Evolutionary conservation across 208 protist species (phyloP).

Genomic region (Acanthamoeba sp.): DNA sequence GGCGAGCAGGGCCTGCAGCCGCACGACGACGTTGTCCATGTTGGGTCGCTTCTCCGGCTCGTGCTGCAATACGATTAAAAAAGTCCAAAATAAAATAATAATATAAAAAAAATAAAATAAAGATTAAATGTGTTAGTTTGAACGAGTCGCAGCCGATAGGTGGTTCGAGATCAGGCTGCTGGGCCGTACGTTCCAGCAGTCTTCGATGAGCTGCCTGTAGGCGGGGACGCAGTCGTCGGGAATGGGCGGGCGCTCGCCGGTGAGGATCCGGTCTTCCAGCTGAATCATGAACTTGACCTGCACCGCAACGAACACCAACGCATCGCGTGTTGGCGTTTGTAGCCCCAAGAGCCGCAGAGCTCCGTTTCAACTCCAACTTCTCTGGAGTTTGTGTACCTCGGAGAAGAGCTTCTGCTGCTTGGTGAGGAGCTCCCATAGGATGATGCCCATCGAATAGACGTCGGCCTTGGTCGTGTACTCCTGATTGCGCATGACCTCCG

Average conservation of each 20-base stretch:
- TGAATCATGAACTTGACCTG: constrained; percentile 68
- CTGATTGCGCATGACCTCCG: constrained; percentile 34
- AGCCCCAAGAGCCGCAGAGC: too few relatives aligned
- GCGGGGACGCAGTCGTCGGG: constrained; percentile 33
- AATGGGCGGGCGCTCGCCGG: constrained; percentile 49
- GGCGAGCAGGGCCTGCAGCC: not conserved
- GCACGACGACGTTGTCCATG: not conserved
- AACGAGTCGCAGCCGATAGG: not conserved
- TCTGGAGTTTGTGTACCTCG: not conserved
- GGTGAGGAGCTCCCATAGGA: constrained; percentile 80
- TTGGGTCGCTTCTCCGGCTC: constrained; percentile 48
- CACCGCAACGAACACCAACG: too few relatives aligned
- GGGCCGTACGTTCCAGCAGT: constrained; percentile 18
- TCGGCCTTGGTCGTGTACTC: constrained; percentile 80
- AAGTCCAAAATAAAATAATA: too few relatives aligned
- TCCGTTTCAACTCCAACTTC: too few relatives aligned
- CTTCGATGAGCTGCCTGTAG: constrained; percentile 26
- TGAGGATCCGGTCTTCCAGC: constrained; percentile 51
- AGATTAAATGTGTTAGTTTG: too few relatives aligned
- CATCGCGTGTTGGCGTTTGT: too few relatives aligned
- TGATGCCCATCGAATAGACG: constrained; percentile 81
- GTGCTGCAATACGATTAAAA: not conserved
- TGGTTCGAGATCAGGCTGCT: not conserved
- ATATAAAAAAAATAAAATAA: too few relatives aligned
- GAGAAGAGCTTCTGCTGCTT: constrained; percentile 18